Base-by-base conservation (phyloP, 2,329 filamentous ascomycete species). In the Botryotinia narcissicola region DNA sequence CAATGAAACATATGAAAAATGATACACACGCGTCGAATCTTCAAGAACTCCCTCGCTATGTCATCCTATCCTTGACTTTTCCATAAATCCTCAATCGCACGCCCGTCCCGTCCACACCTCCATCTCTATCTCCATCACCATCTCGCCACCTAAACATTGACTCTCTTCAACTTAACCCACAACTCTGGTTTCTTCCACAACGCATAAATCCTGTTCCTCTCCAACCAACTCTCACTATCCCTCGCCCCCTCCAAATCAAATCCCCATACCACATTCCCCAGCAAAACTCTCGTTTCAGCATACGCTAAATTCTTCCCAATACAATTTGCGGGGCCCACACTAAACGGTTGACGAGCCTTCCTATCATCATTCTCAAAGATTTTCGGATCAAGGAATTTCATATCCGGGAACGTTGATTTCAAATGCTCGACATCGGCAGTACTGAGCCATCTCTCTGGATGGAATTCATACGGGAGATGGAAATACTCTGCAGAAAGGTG, bases 241-340 rank as follows among this genome's bases (percentile, higher is more conserved):
- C 67, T n/a, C 10, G 44, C 72, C 10, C 12, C 57, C 42, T 66
- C 46, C 61, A 73, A 20, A 71, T 73, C 48, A 42, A 72, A 73
- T 2, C 42, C 48, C 68, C 72, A 73, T 2, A 71, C 29, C 32
- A 72, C 37, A 71, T 51, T 73, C 16, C n/a, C 69, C 1, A 73
- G 20, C 42, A 73, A 42, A 6, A 37, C n/a, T 29, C 68, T 64
- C 61, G 72, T 73, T 35, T 73, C 72, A 3, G 68, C 72, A 66
- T 73, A 73, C 8, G 72, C 72, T 14, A 73, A 46, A 73, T 60
- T 73, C 25, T 48, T 71, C 3, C 72, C 68, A n/a, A 73, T 71
- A 60, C 72, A 73, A 29, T 73, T 73, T 0, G 46, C n/a, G 0
- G 72, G 72, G 3, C 72, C 72, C 1, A 51, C 3, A 32, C 68